Evolutionary conservation across 495 filamentous ascomycete species (phyloP).

Genomic region (Stereocaulon alpinum): DNA sequence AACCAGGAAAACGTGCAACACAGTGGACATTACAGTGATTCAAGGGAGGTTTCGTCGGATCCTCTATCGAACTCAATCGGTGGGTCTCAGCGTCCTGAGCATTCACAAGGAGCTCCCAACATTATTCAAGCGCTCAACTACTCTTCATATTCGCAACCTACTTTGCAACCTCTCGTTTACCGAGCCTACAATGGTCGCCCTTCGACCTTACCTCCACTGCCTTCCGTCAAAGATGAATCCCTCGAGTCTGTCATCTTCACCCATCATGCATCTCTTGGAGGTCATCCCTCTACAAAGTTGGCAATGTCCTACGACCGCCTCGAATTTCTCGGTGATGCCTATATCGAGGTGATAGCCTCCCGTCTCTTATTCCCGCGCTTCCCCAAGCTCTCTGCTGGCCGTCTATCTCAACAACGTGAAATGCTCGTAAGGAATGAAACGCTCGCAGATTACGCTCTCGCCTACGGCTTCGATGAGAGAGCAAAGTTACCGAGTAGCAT

Average conservation of each 20-base stretch:
- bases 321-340: constrained; percentile 69
- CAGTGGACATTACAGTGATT: too few relatives aligned
- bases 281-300: constrained; percentile 27
- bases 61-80: too few relatives aligned
- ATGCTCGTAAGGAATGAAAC: constrained; percentile 68
- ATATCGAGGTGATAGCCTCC: constrained; percentile 58
- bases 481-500: constrained; percentile 42
- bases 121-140: not conserved
- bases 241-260: constrained; percentile 58
- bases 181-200: constrained; percentile 1
- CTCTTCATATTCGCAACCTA: too few relatives aligned
- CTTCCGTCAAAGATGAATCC: constrained; percentile 43
- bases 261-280: constrained; percentile 42
- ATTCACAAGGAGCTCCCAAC: too few relatives aligned
- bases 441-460: constrained; percentile 49
- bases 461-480: constrained; percentile 57
- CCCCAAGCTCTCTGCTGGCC: constrained; percentile 44
- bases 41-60: too few relatives aligned
- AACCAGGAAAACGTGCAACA: too few relatives aligned
- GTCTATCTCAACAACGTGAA: constrained; percentile 56
- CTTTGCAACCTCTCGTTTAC: not conserved
- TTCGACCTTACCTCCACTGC: constrained; percentile 39
- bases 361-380: constrained; percentile 55
- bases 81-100: too few relatives aligned
- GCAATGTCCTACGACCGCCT: constrained; percentile 50